These are phyloP conservation scores for Collybia mongolica DNA, from an alignment of 768 basidiomycete species.

Conservation along the genomic window DNA sequence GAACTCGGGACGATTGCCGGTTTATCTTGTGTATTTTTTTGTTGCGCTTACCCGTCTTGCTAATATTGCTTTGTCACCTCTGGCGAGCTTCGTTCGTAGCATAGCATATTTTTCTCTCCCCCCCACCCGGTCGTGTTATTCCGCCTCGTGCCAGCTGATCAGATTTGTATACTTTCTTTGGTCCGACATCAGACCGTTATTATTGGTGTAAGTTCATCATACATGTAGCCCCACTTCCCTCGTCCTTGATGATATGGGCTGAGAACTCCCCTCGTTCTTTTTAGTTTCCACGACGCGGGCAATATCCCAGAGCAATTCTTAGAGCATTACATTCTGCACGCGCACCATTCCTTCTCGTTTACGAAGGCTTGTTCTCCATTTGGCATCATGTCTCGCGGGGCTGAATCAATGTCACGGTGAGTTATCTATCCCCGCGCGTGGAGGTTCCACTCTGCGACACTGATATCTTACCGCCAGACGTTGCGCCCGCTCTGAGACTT, in stretches of 20 bases:
- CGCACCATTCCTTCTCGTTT: too few relatives aligned
- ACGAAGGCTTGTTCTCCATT: too few relatives aligned
- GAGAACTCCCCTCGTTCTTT: neutral
- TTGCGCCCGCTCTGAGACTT: too few relatives aligned
- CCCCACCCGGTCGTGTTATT: neutral
- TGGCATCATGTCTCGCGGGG: too few relatives aligned
- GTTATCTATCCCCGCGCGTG: too few relatives aligned
- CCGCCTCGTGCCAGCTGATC: slow-evolving; percentile 1
- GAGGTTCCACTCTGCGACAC: too few relatives aligned
- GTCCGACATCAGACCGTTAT: neutral
- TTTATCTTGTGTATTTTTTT: neutral
- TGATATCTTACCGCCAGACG: too few relatives aligned
- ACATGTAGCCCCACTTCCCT: neutral
- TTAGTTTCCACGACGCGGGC: neutral
- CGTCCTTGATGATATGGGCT: neutral
- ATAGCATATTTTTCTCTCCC: neutral
- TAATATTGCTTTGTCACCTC: slow-evolving; percentile 5
- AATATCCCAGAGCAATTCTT: too few relatives aligned
- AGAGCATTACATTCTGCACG: too few relatives aligned
- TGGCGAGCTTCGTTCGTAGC: slow-evolving; percentile 3
- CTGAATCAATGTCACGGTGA: too few relatives aligned
- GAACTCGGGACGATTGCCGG: neutral
- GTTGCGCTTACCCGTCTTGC: slow-evolving; percentile 1
- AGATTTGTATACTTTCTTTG: slow-evolving; percentile 3
- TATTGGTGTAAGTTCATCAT: neutral